Conservation (phyloP, 1,284 basidiomycete genomes). For the Uromyces viciae-fabae region DNA sequence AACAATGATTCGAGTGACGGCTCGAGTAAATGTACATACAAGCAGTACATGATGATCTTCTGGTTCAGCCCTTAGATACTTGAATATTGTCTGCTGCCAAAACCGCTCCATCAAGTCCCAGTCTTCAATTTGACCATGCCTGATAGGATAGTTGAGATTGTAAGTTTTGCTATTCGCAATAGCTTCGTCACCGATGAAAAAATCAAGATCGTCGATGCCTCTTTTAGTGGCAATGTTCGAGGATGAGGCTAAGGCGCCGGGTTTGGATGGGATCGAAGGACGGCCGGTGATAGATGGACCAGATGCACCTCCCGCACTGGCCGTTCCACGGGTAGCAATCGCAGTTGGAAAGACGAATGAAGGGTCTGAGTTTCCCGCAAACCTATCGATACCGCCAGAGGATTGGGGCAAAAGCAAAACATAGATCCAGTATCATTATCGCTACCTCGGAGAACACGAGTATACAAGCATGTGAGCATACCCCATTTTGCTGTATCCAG, state of each 20-base stretch:
- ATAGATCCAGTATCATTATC: not conserved
- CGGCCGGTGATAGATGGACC: slow-evolving; percentile 51
- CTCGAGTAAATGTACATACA: slow-evolving; percentile 60
- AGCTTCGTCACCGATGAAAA: slow-evolving; percentile 98
- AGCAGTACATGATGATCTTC: slow-evolving; percentile 98
- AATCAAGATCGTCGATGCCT: slow-evolving; percentile 98
- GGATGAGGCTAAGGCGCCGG: slow-evolving; percentile 56
- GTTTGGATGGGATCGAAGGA: slow-evolving; percentile 75
- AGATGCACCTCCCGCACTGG: slow-evolving; percentile 46
- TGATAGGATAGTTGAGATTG: slow-evolving; percentile 91
- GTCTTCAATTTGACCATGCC: slow-evolving; percentile 97
- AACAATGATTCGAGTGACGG: not conserved
- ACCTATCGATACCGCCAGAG: slow-evolving; percentile 60
- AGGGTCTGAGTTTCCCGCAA: slow-evolving; percentile 97
- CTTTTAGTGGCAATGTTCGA: slow-evolving; percentile 91
- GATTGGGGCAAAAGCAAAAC: not conserved
- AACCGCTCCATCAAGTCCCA: slow-evolving; percentile 99
- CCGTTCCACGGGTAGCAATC: slow-evolving; percentile 53
- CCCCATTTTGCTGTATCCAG: slow-evolving; percentile 97
- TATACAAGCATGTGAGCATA: slow-evolving; percentile 57
- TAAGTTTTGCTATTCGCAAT: slow-evolving; percentile 69
- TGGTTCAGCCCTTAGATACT: slow-evolving; percentile 95
- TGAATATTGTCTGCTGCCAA: slow-evolving; percentile 99
- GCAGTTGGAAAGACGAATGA: slow-evolving; percentile 65
- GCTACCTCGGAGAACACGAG: not conserved